Conservation (phyloP, 257 asterid genomes). For the Solanum pinnatisectum region DNA sequence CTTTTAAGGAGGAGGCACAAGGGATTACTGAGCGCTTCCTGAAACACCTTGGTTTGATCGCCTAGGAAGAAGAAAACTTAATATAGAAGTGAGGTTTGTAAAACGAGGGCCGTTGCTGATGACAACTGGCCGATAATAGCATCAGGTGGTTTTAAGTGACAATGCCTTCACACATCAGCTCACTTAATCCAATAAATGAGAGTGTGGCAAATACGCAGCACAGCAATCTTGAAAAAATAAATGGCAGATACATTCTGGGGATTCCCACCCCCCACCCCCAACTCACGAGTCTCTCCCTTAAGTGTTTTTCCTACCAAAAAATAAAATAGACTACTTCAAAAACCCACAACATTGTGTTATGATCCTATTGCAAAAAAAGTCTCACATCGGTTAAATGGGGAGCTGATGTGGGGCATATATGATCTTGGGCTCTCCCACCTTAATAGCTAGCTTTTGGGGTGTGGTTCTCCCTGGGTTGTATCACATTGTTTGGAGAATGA, state of each 20-base stretch:
- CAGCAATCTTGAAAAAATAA: not conserved
- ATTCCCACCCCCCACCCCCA: not conserved
- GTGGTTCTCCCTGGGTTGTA: not conserved
- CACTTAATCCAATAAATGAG: not conserved
- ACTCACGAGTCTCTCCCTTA: not conserved
- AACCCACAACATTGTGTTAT: not conserved
- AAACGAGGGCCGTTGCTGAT: not conserved
- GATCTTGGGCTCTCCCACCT: not conserved
- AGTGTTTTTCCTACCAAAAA: not conserved
- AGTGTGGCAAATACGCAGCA: not conserved
- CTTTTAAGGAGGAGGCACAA: not conserved
- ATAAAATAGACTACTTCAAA: not conserved
- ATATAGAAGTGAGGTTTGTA: not conserved
- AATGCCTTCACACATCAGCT: not conserved
- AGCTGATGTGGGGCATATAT: not conserved
- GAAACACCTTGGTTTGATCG: not conserved
- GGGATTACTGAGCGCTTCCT: not conserved
- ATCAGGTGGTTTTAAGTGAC: not conserved
- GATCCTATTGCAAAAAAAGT: not conserved
- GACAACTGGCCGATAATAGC: not conserved
- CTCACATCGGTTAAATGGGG: not conserved
- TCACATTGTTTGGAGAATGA: not conserved
- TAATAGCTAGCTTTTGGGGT: not conserved
- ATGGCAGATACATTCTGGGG: not conserved
- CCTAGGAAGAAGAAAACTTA: not conserved